These are phyloP conservation scores for Isatis tinctoria DNA, from an alignment of 345 rosid genomes.

Conservation along the genomic window DNA sequence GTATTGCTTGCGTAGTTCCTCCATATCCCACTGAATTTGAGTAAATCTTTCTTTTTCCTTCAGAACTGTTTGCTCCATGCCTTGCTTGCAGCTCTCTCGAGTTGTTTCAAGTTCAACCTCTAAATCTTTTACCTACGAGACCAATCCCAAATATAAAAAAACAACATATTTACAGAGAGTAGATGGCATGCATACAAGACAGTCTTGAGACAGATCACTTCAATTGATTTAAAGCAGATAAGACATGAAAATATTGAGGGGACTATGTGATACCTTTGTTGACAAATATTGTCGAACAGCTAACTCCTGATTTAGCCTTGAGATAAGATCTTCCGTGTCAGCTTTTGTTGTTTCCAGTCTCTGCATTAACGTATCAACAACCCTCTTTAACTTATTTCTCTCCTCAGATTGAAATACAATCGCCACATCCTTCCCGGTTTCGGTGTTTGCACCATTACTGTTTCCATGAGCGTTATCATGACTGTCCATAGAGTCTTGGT, in stretches of 20 bases:
- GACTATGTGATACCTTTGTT: slow-evolving; percentile 51
- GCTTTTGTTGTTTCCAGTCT: slow-evolving; percentile 74
- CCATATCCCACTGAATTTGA: slow-evolving; percentile 94
- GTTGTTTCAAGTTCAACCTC: slow-evolving; percentile 95
- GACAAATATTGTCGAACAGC: slow-evolving; percentile 75
- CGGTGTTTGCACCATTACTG: slow-evolving; percentile 35
- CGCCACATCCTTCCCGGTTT: slow-evolving; percentile 37
- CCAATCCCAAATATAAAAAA: slow-evolving; percentile 7
- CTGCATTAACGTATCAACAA: slow-evolving; percentile 58
- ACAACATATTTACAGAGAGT: background rate
- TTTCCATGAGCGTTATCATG: slow-evolving; percentile 40
- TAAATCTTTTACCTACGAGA: slow-evolving; percentile 80
- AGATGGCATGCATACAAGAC: background rate
- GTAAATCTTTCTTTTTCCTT: slow-evolving; percentile 77
- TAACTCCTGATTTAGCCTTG: slow-evolving; percentile 82
- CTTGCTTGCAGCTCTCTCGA: slow-evolving; percentile 70
- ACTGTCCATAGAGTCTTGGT: slow-evolving; percentile 33
- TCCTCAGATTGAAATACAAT: slow-evolving; percentile 62
- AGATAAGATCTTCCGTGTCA: slow-evolving; percentile 84
- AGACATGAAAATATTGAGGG: background rate
- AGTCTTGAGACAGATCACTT: background rate
- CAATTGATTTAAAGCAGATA: background rate
- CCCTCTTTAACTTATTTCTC: slow-evolving; percentile 67
- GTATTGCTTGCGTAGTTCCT: slow-evolving; percentile 71
- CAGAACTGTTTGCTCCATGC: slow-evolving; percentile 68